Evolutionary conservation across 441 rosid species (phyloP), one percentile per base, ranked within the genome.

Genomic region (Gossypium schwendimanii): DNA sequence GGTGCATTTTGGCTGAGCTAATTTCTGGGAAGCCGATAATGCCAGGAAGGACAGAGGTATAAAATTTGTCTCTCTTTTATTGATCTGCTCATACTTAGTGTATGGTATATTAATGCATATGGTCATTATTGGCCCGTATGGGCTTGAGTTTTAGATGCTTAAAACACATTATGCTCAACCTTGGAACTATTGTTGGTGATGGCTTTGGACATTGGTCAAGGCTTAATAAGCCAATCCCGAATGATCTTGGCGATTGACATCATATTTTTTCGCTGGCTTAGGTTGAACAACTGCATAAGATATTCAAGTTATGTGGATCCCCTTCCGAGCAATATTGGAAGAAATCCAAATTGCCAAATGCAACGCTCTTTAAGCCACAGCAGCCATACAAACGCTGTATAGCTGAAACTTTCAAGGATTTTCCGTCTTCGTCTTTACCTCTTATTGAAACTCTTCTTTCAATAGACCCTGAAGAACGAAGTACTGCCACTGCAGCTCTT

Each of bases 231-330:
- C 67, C 64, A n/a, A 59, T 65, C 49, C 52, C 26, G 28, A 72
- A 11, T 47, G 31, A 20, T 72, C 49, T 65, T 68, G 21, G 26
- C 3, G 6, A 31, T 31, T 31, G 33, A 18, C 62, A 69, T 47
- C 73, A 21, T 23, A 31, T 20, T 59, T 62, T 45, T 63, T 68
- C 57, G 44, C 39, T 41, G 77, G 41, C 78, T 68, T 77, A 92
- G 98, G 97, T 92, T 0, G 98, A 94, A 85, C 98, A 94, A 77
- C 88, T 94, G 55, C 97, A 92, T 79, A 92, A 87, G 92, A 88
- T 94, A 80, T 94, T 88, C 63, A 94, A 90, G 78, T 80, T 92
- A 75, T 94, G 98, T 75, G 98, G 97, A 52, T 87, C 95, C 7
- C 98, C 97, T 41, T 84, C 96, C 1, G 97, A 93, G 77, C 91